A percentile compares a stretch with the other conserved stretches of the same genome.
These are phyloP conservation scores for Termitomyces sp. DNA, from an alignment of 768 basidiomycete species.

Conservation along the genomic window DNA sequence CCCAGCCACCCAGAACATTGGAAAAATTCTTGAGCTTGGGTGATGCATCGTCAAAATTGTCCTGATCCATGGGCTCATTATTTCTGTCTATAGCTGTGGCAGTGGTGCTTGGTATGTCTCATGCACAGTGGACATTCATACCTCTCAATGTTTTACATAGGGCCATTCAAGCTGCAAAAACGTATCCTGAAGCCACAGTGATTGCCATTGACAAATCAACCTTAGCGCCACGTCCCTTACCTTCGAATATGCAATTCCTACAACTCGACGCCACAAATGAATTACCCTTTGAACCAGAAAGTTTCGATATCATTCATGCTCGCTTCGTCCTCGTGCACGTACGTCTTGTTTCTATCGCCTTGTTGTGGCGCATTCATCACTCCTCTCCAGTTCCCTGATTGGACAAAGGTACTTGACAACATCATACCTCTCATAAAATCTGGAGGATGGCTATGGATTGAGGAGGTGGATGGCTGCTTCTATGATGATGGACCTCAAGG, in stretches of 20 bases:
- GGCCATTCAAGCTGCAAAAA: conserved; percentile 1
- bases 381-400: not conserved
- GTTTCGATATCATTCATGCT: not conserved
- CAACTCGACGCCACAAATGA: not conserved
- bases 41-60: not conserved
- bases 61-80: not conserved
- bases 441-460: not conserved
- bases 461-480: not conserved
- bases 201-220: not conserved
- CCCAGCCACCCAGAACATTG: not conserved
- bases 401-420: not conserved
- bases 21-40: not conserved
- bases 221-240: not conserved
- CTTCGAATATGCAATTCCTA: not conserved
- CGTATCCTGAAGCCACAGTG: conserved; percentile 1
- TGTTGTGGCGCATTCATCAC: not conserved
- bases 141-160: not conserved
- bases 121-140: too few relatives aligned
- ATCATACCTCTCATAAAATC: conserved; percentile 1
- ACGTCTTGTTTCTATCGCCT: not conserved
- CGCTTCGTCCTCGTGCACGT: not conserved
- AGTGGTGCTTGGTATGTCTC: not conserved
- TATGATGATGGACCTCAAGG: not conserved
- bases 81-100: not conserved
- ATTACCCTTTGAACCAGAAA: not conserved